Conservation (phyloP, 495 filamentous ascomycete species). For the Neurospora sp. region DNA sequence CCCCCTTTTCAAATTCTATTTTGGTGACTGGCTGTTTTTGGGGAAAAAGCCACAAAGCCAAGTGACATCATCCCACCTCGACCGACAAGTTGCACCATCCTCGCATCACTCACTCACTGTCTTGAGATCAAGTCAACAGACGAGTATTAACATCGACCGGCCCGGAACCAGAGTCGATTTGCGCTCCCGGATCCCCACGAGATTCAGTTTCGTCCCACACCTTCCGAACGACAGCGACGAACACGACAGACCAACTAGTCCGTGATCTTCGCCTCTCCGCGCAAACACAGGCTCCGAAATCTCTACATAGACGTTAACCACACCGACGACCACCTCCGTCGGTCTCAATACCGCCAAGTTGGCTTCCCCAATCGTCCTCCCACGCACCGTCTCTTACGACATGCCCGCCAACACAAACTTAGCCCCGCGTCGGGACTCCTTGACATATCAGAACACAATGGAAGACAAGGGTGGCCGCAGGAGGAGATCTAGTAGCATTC, state of each 20-base stretch:
- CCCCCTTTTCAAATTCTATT: neutral
- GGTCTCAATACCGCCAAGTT: conserved; percentile 64
- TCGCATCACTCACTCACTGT: neutral
- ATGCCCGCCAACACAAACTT: conserved; percentile 49
- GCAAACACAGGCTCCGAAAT: neutral
- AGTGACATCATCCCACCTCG: neutral
- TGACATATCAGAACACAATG: conserved; percentile 27
- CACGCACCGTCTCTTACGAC: conserved; percentile 73
- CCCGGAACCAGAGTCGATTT: neutral
- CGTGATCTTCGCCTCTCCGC: neutral
- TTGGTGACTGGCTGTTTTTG: neutral
- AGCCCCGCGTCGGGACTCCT: conserved; percentile 35
- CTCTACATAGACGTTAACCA: conserved; percentile 2
- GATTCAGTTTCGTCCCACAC: neutral
- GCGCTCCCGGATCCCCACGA: neutral
- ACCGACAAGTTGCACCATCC: conserved; percentile 11
- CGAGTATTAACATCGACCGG: neutral
- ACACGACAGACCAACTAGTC: neutral
- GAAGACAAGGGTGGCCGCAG: conserved; percentile 54
- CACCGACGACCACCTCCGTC: conserved; percentile 5
- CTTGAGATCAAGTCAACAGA: neutral
- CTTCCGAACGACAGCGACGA: neutral
- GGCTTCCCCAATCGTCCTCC: conserved; percentile 67
- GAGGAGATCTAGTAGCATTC: conserved; percentile 87
- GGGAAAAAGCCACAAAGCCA: neutral